Evolutionary conservation across 2,329 filamentous ascomycete species (phyloP).

Genomic region (Conoideocrella luteorostrata): DNA sequence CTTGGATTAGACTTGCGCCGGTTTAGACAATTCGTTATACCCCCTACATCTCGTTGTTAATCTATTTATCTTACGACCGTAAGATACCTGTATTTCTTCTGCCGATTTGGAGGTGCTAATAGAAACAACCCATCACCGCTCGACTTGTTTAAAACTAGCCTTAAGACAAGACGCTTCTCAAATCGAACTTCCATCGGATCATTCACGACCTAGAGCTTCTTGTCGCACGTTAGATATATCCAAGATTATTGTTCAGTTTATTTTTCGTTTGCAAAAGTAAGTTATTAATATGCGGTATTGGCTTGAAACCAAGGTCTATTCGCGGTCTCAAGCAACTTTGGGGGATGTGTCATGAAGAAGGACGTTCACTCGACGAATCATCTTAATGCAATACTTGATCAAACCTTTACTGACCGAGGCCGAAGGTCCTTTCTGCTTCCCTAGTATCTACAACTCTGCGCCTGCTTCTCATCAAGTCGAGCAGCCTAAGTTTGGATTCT

Average conservation of each 20-base stretch:
- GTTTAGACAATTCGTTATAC: constrained; percentile 29
- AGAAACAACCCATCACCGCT: neutral
- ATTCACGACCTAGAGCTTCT: constrained; percentile 21
- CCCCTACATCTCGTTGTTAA: constrained; percentile 14
- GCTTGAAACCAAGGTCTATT: no score
- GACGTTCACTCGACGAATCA: no score
- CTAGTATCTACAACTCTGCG: no score
- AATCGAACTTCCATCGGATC: neutral
- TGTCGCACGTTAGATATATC: constrained; percentile 22
- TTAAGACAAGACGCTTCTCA: neutral
- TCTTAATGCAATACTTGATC: neutral
- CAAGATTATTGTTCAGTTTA: constrained; percentile 14
- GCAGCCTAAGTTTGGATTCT: no score
- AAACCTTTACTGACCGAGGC: no score
- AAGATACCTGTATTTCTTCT: constrained; percentile 14
- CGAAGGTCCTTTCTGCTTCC: no score
- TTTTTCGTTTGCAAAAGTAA: neutral
- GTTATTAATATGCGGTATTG: neutral
- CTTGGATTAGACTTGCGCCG: constrained; percentile 32
- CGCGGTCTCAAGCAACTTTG: neutral
- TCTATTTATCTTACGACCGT: constrained; percentile 9
- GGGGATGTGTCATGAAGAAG: no score
- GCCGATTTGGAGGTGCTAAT: constrained; percentile 15
- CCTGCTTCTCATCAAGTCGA: no score
- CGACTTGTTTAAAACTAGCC: neutral